Percentiles rank a stretch among this genome's conserved stretches.
Conservation (phyloP, 129 eudicot genomes). For the Tanacetum coccineum region DNA sequence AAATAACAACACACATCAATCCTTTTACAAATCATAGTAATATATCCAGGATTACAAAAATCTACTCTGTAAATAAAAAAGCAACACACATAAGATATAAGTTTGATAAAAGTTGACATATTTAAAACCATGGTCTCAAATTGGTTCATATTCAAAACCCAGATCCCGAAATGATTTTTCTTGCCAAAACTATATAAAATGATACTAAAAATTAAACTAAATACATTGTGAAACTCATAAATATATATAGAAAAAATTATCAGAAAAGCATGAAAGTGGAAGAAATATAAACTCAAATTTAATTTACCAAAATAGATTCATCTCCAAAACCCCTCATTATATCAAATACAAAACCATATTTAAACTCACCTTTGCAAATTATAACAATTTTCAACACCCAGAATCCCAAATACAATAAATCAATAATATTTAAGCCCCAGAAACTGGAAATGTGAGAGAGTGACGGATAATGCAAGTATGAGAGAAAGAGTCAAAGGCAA, state of each 20-base stretch:
- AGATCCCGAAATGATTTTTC: slow-evolving; percentile 10
- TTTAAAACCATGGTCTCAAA: background rate
- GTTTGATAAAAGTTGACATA: background rate
- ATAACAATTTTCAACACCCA: background rate
- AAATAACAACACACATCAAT: no score
- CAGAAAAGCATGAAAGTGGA: no score
- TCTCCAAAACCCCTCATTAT: background rate
- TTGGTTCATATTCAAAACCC: background rate
- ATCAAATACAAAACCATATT: background rate
- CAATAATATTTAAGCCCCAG: slow-evolving; percentile 4
- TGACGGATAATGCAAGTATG: slow-evolving; percentile 5
- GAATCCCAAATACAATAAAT: background rate
- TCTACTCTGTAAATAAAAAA: background rate
- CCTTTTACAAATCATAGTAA: no score
- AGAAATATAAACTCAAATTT: no score
- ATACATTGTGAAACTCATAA: no score
- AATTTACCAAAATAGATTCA: slow-evolving; percentile 1
- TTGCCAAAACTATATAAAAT: no score
- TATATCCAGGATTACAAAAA: background rate
- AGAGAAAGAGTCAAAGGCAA: slow-evolving; percentile 20
- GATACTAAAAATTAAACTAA: no score
- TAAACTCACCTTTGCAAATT: background rate
- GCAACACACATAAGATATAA: background rate
- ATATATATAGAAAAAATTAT: no score
- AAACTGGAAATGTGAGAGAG: background rate